Conservation (phyloP, 345 rosid genomes). For the Abelmoschus esculentus region DNA sequence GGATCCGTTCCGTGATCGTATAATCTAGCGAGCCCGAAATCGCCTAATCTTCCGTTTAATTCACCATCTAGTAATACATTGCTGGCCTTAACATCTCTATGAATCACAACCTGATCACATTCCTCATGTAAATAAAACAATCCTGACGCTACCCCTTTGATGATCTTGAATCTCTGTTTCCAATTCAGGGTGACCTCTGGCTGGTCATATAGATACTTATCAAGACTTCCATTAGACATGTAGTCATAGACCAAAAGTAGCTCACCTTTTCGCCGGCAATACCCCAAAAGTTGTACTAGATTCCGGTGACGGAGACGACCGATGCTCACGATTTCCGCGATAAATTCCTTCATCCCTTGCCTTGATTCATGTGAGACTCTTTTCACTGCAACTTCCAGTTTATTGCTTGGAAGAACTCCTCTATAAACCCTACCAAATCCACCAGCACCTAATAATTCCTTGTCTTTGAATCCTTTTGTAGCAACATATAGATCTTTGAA, state of each 20-base stretch:
- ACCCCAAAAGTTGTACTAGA: constrained; percentile 46
- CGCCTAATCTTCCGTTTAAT: constrained; percentile 48
- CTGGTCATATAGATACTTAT: constrained; percentile 40
- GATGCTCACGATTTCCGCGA: constrained; percentile 52
- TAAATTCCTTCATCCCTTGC: constrained; percentile 58
- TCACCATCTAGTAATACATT: constrained; percentile 54
- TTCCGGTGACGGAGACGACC: constrained; percentile 56
- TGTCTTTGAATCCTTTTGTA: constrained; percentile 56
- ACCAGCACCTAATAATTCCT: constrained; percentile 49
- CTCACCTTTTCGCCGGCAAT: constrained; percentile 53
- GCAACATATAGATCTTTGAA: constrained; percentile 58
- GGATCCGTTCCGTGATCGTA: constrained; percentile 56
- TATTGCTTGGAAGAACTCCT: constrained; percentile 41
- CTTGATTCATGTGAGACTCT: constrained; percentile 52
- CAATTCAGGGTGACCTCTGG: constrained; percentile 41
- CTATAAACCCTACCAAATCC: constrained; percentile 63
- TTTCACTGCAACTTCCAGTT: constrained; percentile 53
- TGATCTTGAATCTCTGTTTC: constrained; percentile 43
- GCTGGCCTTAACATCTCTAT: constrained; percentile 60
- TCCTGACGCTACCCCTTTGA: constrained; percentile 53
- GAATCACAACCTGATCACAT: constrained; percentile 63
- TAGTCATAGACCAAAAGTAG: constrained; percentile 54
- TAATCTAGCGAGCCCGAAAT: constrained; percentile 59
- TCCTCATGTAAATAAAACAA: constrained; percentile 52
- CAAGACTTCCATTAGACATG: constrained; percentile 59